Base-by-base conservation (phyloP, 805 yeast genomes). In the Candida coleopterorum region DNA sequence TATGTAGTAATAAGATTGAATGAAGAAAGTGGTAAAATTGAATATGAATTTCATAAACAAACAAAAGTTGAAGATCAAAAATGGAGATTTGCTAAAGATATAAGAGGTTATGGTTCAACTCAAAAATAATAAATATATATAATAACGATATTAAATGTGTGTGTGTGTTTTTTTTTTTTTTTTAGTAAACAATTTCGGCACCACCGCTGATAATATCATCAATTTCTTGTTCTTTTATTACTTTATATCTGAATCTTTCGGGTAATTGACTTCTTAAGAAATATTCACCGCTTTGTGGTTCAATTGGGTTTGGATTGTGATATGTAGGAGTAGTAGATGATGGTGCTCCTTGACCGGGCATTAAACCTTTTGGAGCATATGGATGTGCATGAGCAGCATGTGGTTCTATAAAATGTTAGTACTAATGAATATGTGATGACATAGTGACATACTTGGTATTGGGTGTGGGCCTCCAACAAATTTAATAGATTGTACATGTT, bases 21-120 rank as follows among this genome's bases (percentile, higher is more conserved):
- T 33, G 41, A 38, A 10, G 30, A 31, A 12, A 20, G 27, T 9
- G 54, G 52, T 20, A 75, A 77, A 40, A 76, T 74, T 29, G 71
- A 70, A 29, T 74, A 85, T 47, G 68, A 69, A 36, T 68, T 85
- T 47, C 85, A 84, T 40, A 80, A 79, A 60, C 69, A 75, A 43
- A 63, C 83, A 46, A 71, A 71, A 53, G 81, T 85, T 41, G 81
- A 81, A 54, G 70, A 77, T 49, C 86, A 85, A 80, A 77, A 77
- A 42, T 89, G 97, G 97, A 76, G 74, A 45, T 88, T 89, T 65
- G 98, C 97, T 12, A 74, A 77, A 56, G 81, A 80, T 55, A 85
- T 93, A 52, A 75, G 72, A 46, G 98, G 98, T 37, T 93, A 93
- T 56, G 97, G 97, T 41, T 80, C 85, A 38, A 80, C 75, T 48